Percentiles rank a stretch among this genome's conserved stretches.
Conservation (phyloP, 2,329 filamentous ascomycete species). For the Microsporum audouinii region DNA sequence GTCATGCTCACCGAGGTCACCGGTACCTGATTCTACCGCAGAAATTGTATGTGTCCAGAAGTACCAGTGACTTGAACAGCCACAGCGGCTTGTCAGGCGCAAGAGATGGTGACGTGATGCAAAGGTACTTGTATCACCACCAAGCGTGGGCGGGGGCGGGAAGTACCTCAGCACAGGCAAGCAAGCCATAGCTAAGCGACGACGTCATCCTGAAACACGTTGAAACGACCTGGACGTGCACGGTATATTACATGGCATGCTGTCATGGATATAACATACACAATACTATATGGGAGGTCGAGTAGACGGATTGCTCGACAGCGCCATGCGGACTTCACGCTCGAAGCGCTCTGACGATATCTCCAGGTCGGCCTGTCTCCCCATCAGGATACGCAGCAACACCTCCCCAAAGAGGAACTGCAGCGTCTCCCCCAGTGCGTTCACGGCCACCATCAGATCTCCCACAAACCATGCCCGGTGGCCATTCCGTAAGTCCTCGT, state of each 20-base stretch:
- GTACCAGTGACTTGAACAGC: not conserved
- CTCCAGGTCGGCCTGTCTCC: slow-evolving; percentile 23
- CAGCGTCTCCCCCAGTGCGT: slow-evolving; percentile 26
- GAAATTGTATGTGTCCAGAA: not conserved
- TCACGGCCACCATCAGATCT: slow-evolving; percentile 27
- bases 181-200: not conserved
- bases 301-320: not conserved
- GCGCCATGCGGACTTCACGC: slow-evolving; percentile 17
- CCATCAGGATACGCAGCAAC: slow-evolving; percentile 27
- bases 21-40: not conserved
- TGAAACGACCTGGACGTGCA: not conserved
- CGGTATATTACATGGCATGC: not conserved
- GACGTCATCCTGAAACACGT: not conserved
- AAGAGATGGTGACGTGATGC: not conserved
- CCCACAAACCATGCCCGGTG: slow-evolving; percentile 29
- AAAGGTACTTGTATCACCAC: not conserved
- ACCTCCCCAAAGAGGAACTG: slow-evolving; percentile 33
- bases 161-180: not conserved
- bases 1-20: not conserved
- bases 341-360: slow-evolving; percentile 24
- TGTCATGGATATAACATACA: not conserved
- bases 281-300: too few relatives aligned
- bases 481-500: slow-evolving; percentile 26
- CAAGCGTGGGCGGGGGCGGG: not conserved
- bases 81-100: not conserved